Percentiles rank a stretch among this genome's conserved stretches.
Evolutionary conservation across 1,139 yeast genomes (phyloP).

Genomic region (Zygoascus hellenicus): DNA sequence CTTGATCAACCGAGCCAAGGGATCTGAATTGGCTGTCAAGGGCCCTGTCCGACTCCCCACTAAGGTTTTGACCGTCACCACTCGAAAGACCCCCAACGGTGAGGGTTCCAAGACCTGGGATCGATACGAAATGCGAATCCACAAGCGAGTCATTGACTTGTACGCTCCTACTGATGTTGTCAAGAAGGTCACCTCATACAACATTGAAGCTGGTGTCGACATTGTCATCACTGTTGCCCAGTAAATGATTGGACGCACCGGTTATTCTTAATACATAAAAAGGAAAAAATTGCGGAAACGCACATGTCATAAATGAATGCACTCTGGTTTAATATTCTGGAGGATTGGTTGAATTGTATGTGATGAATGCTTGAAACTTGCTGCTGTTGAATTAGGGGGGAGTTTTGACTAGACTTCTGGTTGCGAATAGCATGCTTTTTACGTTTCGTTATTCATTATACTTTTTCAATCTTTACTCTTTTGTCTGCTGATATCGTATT

Average conservation of each 20-base stretch:
- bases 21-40: constrained; percentile 63
- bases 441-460: too few relatives aligned
- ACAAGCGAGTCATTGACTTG: constrained; percentile 99
- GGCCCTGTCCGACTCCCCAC: constrained; percentile 99
- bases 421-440: too few relatives aligned
- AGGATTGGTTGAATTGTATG: too few relatives aligned
- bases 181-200: constrained; percentile 92
- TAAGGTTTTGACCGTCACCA: constrained; percentile 95
- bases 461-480: too few relatives aligned
- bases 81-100: constrained; percentile 99
- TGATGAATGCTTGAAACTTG: too few relatives aligned
- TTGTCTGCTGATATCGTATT: too few relatives aligned
- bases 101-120: constrained; percentile 99
- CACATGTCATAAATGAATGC: constrained; percentile 11
- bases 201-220: constrained; percentile 52
- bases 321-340: neutral
- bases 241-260: constrained; percentile 20
- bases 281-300: constrained; percentile 13
- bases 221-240: constrained; percentile 41
- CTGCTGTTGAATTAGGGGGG: too few relatives aligned
- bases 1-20: constrained; percentile 85
- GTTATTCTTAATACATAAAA: constrained; percentile 1
- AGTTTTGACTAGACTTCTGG: too few relatives aligned
- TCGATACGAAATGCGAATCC: constrained; percentile 99
- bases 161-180: constrained; percentile 94